These are phyloP conservation scores for Peronospora belbahrii DNA, from an alignment of 352 stramenopile species.

Conservation along the genomic window DNA sequence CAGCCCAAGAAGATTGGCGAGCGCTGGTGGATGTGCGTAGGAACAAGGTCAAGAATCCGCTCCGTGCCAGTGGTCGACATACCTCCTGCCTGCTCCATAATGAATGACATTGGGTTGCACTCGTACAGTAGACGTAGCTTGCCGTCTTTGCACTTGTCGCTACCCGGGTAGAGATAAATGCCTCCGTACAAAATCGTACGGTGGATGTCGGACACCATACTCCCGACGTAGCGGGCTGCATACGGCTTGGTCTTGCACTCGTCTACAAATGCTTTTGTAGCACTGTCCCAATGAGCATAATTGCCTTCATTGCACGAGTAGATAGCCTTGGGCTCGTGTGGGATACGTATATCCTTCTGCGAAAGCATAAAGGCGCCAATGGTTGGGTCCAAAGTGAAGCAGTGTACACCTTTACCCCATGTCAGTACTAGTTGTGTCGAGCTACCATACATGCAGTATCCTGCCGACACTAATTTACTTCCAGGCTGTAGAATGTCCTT, in stretches of 20 bases:
- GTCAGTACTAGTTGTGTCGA: constrained; percentile 97
- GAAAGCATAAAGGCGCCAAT: constrained; percentile 98
- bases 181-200: constrained; percentile 97
- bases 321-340: constrained; percentile 87
- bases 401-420: constrained; percentile 90
- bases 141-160: constrained; percentile 87
- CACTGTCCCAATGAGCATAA: constrained; percentile 90
- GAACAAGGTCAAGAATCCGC: constrained; percentile 91
- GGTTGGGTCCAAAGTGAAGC: constrained; percentile 97
- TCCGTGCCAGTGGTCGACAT: constrained; percentile 91
- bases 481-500: constrained; percentile 92
- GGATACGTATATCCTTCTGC: constrained; percentile 91
- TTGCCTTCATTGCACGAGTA: constrained; percentile 99
- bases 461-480: constrained; percentile 91
- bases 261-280: constrained; percentile 85
- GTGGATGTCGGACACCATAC: constrained; percentile 99
- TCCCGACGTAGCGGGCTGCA: constrained; percentile 93
- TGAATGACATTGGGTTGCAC: constrained; percentile 99
- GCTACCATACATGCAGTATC: constrained; percentile 98
- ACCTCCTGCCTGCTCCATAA: constrained; percentile 96
- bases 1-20: constrained; percentile 96
- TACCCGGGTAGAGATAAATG: constrained; percentile 97
- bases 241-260: constrained; percentile 84
- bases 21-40: constrained; percentile 94
- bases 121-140: constrained; percentile 99